A percentile compares a stretch with the other conserved stretches of the same genome.
phyloP scores from a whole-genome alignment of 2,329 filamentous ascomycete species.

The Cercospora beticola region DNA sequence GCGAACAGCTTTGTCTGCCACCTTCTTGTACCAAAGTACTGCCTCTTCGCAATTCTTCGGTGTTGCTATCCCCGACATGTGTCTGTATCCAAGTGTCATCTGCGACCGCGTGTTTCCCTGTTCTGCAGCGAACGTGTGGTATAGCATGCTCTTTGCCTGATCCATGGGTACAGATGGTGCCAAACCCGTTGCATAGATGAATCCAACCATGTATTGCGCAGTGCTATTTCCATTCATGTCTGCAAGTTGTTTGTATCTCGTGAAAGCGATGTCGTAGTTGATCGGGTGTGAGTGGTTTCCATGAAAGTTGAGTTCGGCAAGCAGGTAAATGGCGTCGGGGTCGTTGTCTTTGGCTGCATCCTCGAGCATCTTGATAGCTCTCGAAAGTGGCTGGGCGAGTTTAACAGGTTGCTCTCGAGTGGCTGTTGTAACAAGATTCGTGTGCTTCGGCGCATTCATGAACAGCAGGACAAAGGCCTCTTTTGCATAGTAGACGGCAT shows the following conservation, averaged over 20 bases:
- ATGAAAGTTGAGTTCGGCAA: conserved; percentile 95
- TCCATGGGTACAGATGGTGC: conserved; percentile 77
- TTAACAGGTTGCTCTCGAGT: conserved; percentile 43
- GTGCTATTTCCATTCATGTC: conserved; percentile 79
- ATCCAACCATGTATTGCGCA: conserved; percentile 90
- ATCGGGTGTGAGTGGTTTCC: conserved; percentile 88
- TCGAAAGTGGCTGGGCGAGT: conserved; percentile 53
- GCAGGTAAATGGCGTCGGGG: conserved; percentile 80
- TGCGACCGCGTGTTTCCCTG: conserved; percentile 80
- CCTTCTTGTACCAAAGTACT: conserved; percentile 84
- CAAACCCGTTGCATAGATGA: conserved; percentile 93
- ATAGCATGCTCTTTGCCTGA: conserved; percentile 87
- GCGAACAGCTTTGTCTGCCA: conserved; percentile 86
- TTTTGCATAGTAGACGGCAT: conserved; percentile 60
- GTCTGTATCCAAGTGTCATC: conserved; percentile 88
- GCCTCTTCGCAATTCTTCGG: conserved; percentile 82
- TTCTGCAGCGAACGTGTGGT: conserved; percentile 90
- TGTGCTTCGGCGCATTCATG: conserved; percentile 59
- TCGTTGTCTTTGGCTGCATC: conserved; percentile 58
- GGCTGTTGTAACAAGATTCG: conserved; percentile 42
- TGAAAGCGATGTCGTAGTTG: conserved; percentile 76
- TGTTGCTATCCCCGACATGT: conserved; percentile 81
- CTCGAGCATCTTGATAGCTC: conserved; percentile 60
- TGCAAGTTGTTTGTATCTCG: conserved; percentile 77
- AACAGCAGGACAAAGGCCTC: conserved; percentile 64